Evolutionary conservation across 2,329 filamentous ascomycete genomes (phyloP).

Genomic region (Pseudogymnoascus sp.): DNA sequence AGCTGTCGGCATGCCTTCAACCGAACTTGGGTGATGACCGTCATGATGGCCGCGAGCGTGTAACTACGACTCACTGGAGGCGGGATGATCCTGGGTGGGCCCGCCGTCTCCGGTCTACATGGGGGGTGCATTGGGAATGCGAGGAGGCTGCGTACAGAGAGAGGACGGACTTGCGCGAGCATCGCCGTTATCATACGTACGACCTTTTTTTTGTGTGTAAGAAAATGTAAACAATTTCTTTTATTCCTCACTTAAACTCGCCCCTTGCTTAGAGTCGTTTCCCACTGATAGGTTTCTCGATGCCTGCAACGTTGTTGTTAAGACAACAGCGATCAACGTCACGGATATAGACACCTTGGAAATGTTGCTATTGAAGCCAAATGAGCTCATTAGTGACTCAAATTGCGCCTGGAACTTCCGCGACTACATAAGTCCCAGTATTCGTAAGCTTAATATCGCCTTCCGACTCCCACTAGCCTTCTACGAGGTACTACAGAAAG

Average conservation of each 20-base stretch:
- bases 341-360: background rate
- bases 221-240: background rate
- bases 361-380: background rate
- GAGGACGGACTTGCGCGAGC: background rate
- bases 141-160: background rate
- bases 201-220: background rate
- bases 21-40: background rate
- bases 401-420: background rate
- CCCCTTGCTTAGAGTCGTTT: background rate
- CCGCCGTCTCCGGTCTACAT: background rate
- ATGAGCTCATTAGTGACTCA: background rate
- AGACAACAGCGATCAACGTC: background rate
- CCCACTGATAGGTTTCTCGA: background rate
- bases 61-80: background rate
- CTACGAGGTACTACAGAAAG: background rate
- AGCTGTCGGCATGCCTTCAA: background rate
- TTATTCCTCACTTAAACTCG: background rate
- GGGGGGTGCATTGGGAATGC: background rate
- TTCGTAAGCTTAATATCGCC: background rate
- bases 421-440: background rate
- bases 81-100: background rate
- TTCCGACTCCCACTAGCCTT: background rate
- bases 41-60: background rate
- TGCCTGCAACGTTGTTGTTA: background rate
- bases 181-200: background rate